Conservation (phyloP, 345 rosid species). For the Aquilaria sinensis region DNA sequence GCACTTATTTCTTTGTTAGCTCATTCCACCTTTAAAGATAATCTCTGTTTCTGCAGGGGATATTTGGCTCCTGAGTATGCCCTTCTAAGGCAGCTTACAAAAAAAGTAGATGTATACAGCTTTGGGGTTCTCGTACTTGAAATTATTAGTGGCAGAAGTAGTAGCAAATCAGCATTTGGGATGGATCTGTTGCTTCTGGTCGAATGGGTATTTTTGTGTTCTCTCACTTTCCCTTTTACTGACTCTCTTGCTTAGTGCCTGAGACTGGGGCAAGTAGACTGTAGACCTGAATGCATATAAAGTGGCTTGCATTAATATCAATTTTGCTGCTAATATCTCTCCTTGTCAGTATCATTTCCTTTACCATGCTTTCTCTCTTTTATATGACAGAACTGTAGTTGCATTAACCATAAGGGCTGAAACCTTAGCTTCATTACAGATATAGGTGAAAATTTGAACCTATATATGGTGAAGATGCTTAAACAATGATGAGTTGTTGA, state of each 20-base stretch:
- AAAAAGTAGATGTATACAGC: conserved; percentile 93
- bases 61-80: conserved; percentile 98
- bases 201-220: conserved; percentile 70
- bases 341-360: neutral
- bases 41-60: conserved; percentile 46
- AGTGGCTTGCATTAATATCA: too few relatives aligned
- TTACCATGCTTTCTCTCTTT: neutral
- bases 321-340: neutral
- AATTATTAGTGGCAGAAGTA: conserved; percentile 77
- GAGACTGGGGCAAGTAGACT: too few relatives aligned
- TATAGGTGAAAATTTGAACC: neutral
- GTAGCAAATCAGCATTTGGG: conserved; percentile 76
- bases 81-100: conserved; percentile 73
- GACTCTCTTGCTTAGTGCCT: too few relatives aligned
- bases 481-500: neutral
- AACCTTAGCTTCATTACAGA: too few relatives aligned
- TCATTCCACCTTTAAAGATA: neutral
- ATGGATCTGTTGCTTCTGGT: conserved; percentile 56
- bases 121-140: conserved; percentile 85
- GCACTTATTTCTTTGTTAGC: neutral
- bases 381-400: neutral
- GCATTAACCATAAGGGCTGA: too few relatives aligned
- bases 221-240: too few relatives aligned
- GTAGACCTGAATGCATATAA: too few relatives aligned
- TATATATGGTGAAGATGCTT: neutral